These are phyloP conservation scores for Zanthoxylum bungeanum DNA, from an alignment of 345 rosid species.

Conservation along the genomic window DNA sequence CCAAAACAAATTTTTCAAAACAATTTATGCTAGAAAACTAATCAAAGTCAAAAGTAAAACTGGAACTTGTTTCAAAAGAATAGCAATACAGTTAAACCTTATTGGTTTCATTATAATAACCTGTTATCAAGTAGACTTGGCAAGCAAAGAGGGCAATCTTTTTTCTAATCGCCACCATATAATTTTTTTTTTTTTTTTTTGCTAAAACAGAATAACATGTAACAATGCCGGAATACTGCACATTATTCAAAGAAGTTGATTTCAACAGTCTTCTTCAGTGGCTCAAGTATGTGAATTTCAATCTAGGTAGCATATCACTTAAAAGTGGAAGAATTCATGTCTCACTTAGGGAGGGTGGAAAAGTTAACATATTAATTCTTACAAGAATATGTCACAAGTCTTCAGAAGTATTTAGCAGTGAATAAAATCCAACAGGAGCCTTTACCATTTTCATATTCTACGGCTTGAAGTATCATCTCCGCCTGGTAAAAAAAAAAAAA, in stretches of 20 bases:
- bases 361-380: neutral
- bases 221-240: neutral
- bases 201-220: neutral
- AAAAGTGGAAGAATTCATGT: neutral
- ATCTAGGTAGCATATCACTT: neutral
- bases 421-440: conserved; percentile 1
- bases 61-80: neutral
- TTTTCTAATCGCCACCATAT: neutral
- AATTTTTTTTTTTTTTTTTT: too few species aligned
- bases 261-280: neutral
- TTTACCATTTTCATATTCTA: conserved; percentile 90
- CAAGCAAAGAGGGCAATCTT: neutral
- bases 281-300: neutral
- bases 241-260: neutral
- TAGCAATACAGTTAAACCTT: neutral
- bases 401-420: neutral
- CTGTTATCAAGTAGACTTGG: neutral
- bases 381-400: neutral
- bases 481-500: conserved; percentile 35
- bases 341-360: neutral
- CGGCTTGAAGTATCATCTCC: conserved; percentile 98
- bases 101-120: neutral
- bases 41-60: too few species aligned
- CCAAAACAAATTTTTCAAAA: conserved; percentile 1
- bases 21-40: neutral